A percentile compares a stretch with the other conserved stretches of the same genome.
These are phyloP conservation scores for Cochlearia excelsa DNA, from an alignment of 345 rosid species.

Conservation along the genomic window DNA sequence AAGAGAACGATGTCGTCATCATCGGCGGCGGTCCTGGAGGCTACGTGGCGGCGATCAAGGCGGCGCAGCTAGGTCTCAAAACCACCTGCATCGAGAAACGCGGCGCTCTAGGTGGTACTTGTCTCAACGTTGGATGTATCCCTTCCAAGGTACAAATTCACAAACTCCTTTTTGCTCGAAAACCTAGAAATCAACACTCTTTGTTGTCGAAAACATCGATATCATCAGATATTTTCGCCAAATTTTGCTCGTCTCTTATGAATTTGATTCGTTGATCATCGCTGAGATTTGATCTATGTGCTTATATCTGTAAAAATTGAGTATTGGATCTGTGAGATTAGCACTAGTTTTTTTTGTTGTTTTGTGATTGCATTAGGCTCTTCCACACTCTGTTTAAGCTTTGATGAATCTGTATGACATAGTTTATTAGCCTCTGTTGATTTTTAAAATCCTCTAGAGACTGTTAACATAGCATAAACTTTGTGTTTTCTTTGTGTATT, in stretches of 20 bases:
- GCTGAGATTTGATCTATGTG: constrained; percentile 16
- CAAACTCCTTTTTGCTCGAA: neutral
- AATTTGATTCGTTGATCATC: neutral
- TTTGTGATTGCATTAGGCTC: constrained; percentile 16
- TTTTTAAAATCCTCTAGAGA: neutral
- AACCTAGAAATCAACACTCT: neutral
- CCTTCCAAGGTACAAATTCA: constrained; percentile 74
- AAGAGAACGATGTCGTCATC: constrained; percentile 90
- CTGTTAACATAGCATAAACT: neutral
- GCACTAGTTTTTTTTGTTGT: neutral
- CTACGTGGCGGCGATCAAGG: constrained; percentile 98
- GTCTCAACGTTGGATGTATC: constrained; percentile 99
- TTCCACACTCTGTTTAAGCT: constrained; percentile 9
- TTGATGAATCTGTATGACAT: neutral
- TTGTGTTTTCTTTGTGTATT: neutral
- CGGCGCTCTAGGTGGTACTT: constrained; percentile 95
- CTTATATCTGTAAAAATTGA: constrained; percentile 11
- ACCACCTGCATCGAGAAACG: constrained; percentile 98
- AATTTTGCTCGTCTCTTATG: neutral
- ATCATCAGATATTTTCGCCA: neutral
- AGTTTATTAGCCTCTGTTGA: constrained; percentile 2
- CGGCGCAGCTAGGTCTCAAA: constrained; percentile 94
- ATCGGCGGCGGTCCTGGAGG: constrained; percentile 99
- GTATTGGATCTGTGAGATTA: neutral
- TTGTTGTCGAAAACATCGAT: neutral